These are phyloP conservation scores for Penicillium corylophilum DNA, from an alignment of 2,329 filamentous ascomycete genomes.

Conservation along the genomic window DNA sequence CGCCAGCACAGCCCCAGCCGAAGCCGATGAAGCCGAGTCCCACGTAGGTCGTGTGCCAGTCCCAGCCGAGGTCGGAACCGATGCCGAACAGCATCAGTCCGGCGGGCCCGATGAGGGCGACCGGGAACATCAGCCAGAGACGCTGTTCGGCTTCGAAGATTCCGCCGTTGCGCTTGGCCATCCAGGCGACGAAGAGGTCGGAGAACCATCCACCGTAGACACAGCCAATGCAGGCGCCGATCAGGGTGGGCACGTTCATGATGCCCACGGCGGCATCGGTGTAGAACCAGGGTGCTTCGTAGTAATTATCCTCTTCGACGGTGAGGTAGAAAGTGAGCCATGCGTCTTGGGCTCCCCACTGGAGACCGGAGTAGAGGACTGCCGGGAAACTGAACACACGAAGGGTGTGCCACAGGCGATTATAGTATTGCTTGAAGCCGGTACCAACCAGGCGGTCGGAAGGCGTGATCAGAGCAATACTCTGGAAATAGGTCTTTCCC, in stretches of 20 bases:
- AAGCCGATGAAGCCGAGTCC: constrained; percentile 60
- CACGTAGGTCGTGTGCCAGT: constrained; percentile 56
- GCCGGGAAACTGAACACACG: constrained; percentile 60
- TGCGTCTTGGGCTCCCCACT: constrained; percentile 62
- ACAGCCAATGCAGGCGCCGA: constrained; percentile 53
- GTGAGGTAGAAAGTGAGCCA: constrained; percentile 61
- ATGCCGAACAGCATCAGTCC: constrained; percentile 54
- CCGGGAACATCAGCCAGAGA: constrained; percentile 53
- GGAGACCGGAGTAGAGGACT: constrained; percentile 57
- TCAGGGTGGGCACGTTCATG: constrained; percentile 54
- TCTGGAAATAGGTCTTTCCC: constrained; percentile 54
- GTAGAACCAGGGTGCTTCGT: constrained; percentile 56
- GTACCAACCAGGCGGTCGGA: constrained; percentile 55
- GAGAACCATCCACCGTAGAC: constrained; percentile 58
- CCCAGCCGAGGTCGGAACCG: constrained; percentile 42
- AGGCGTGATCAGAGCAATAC: constrained; percentile 57
- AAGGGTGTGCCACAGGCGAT: constrained; percentile 55
- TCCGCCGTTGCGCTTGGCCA: constrained; percentile 54
- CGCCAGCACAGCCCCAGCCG: constrained; percentile 59
- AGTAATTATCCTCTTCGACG: constrained; percentile 58
- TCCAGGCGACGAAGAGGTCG: constrained; percentile 57
- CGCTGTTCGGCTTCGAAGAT: constrained; percentile 58
- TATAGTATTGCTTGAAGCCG: constrained; percentile 55
- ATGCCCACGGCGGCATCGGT: constrained; percentile 54
- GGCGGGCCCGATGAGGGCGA: constrained; percentile 51